Base-by-base conservation (phyloP, 768 basidiomycete species). In the Rhodotorula kratochvilovae region DNA sequence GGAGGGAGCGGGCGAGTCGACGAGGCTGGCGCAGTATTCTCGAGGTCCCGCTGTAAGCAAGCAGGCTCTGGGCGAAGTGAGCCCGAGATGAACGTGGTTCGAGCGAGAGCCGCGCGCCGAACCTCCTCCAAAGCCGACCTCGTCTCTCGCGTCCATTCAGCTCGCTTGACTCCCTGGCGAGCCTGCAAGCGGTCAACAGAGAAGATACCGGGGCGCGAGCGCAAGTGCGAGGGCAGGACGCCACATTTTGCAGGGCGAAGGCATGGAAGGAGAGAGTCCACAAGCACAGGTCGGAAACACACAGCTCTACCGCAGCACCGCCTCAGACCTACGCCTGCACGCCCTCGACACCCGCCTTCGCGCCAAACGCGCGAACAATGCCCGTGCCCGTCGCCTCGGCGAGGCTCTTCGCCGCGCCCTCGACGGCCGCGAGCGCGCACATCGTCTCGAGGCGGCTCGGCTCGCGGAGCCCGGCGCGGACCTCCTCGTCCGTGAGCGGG, bases 401-500 rank as follows among this genome's bases (percentile, higher is more conserved):
- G 17, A 71, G 39, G 57, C 70, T 71, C 70, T 66, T 73, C 11
- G 75, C 75, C 23, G 71, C 71, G 15, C 75, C 75, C 58, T 71
- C 72, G 39, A 76, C 75, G 8, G 68, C 75, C 29, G 63, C 67
- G 21, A 76, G 60, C 33, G 75, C 71, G 29, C 66, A 67, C 71
- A 73, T 73, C 46, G 72, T 68, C 66, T 76, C 75, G 55, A 76
- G 63, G 46, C 75, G 21, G 35, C 60, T 63, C 27, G 75, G 75
- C 63, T 76, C 75, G 60, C 55, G 51, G 21, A 76, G 56, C 12
- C 68, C 72, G 15, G 67, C 68, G 51, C 66, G 66, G 54, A 68
- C 27, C 46, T 73, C 75, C 35, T 73, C 72, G 16, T 73, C 66
- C 53, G 66, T 57, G 27, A 65, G 46, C 4, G 75, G 75, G 27